phyloP scores from a whole-genome alignment of 495 filamentous ascomycete species.

The Penicillium flavigenum region DNA sequence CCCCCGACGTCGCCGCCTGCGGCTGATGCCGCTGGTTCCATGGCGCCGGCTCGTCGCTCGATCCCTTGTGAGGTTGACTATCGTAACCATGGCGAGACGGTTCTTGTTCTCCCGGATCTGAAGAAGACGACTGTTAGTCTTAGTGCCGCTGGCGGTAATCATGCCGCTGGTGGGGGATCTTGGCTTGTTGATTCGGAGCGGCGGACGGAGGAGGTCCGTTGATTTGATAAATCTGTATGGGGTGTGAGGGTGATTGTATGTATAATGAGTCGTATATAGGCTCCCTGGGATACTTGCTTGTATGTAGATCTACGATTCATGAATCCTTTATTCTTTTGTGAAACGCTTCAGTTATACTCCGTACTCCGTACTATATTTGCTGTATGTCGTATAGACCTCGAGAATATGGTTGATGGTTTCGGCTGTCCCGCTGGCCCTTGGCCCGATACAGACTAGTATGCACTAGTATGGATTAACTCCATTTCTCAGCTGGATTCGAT shows the following conservation, averaged over 20 bases:
- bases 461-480: not conserved
- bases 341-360: not conserved
- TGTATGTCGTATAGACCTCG: not conserved
- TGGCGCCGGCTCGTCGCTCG: conserved; percentile 27
- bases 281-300: conserved; percentile 1
- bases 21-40: conserved; percentile 17
- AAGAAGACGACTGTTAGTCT: conserved; percentile 74
- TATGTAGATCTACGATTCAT: conserved; percentile 24
- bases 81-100: conserved; percentile 69
- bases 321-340: conserved; percentile 7
- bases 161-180: conserved; percentile 53
- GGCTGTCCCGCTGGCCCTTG: not conserved
- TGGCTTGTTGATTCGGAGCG: conserved; percentile 59
- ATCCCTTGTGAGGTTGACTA: conserved; percentile 77
- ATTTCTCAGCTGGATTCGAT: not conserved
- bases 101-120: conserved; percentile 74
- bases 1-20: conserved; percentile 20
- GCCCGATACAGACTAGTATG: not conserved
- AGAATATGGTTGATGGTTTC: not conserved
- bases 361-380: no score
- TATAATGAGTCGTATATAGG: not conserved
- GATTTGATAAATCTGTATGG: conserved; percentile 8
- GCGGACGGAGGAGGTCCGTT: conserved; percentile 25
- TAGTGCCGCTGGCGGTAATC: conserved; percentile 55
- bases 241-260: not conserved